Evolutionary conservation across 345 rosid genomes (phyloP).

Genomic region (Eucalyptus sp.): DNA sequence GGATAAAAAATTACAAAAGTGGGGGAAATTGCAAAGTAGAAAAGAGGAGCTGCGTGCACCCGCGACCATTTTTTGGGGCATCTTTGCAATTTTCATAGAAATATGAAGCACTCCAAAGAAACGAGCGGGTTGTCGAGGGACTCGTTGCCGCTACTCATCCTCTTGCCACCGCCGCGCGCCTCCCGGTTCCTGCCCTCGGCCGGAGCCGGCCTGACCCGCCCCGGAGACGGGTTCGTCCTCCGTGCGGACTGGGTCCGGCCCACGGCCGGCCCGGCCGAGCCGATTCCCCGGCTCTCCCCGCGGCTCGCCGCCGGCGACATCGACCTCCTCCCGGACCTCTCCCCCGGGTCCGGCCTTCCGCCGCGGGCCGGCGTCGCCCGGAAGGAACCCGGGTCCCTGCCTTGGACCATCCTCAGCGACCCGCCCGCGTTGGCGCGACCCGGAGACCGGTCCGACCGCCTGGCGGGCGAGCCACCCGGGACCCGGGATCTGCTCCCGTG

Average conservation of each 20-base stretch:
- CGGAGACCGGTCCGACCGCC: slow-evolving; percentile 47
- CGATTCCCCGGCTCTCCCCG: neutral
- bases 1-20: neutral
- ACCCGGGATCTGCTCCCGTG: neutral
- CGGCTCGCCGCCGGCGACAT: slow-evolving; percentile 46
- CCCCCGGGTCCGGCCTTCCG: neutral
- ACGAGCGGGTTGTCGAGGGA: slow-evolving; percentile 77
- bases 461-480: slow-evolving; percentile 33
- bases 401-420: slow-evolving; percentile 18
- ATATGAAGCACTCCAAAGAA: slow-evolving; percentile 84
- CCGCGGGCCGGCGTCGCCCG: neutral
- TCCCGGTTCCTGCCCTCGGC: neutral
- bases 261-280: slow-evolving; percentile 26
- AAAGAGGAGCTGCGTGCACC: no score
- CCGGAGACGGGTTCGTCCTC: slow-evolving; percentile 49
- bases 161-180: neutral
- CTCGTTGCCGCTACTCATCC: slow-evolving; percentile 12
- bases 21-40: neutral
- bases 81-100: slow-evolving; percentile 23
- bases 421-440: slow-evolving; percentile 13
- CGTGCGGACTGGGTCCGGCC: slow-evolving; percentile 41
- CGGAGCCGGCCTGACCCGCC: slow-evolving; percentile 33
- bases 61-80: neutral
- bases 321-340: slow-evolving; percentile 34
- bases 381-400: slow-evolving; percentile 5